A percentile compares a stretch with the other conserved stretches of the same genome.
These are phyloP conservation scores for Candida insectorum DNA, from an alignment of 805 yeast species.

Conservation along the genomic window DNA sequence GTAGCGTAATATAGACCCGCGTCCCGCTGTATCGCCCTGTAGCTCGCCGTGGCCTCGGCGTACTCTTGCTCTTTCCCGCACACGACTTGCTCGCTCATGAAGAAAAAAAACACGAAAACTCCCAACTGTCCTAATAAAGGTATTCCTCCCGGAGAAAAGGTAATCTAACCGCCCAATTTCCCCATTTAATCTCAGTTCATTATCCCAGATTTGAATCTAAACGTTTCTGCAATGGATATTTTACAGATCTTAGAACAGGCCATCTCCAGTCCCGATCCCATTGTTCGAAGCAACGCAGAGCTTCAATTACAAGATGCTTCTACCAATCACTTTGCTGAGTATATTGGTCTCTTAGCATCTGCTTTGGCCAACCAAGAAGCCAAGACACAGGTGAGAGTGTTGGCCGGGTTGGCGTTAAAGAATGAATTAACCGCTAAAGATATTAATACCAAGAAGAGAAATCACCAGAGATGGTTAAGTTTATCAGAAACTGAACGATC, in stretches of 20 bases:
- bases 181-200: too few species aligned
- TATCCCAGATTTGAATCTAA: too few species aligned
- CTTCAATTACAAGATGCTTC: conserved; percentile 69
- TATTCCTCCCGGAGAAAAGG: too few species aligned
- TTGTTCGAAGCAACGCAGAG: conserved; percentile 74
- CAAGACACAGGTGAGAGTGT: conserved; percentile 79
- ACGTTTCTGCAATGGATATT: conserved; percentile 55
- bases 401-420: conserved; percentile 85
- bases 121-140: too few species aligned
- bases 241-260: conserved; percentile 75
- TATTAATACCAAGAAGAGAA: conserved; percentile 49
- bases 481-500: conserved; percentile 53
- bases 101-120: too few species aligned
- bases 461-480: conserved; percentile 71
- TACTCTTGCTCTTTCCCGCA: too few species aligned
- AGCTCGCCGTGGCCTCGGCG: too few species aligned
- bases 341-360: conserved; percentile 64
- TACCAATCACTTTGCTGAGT: conserved; percentile 71
- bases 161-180: too few species aligned
- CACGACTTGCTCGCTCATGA: too few species aligned
- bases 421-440: conserved; percentile 87
- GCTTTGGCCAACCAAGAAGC: conserved; percentile 64
- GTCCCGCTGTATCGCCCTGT: too few species aligned
- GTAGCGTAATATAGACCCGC: conserved; percentile 15
- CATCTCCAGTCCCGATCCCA: conserved; percentile 63